phyloP scores from a whole-genome alignment of 192 early-diverging fungal species.

The Coemansia sp. region DNA sequence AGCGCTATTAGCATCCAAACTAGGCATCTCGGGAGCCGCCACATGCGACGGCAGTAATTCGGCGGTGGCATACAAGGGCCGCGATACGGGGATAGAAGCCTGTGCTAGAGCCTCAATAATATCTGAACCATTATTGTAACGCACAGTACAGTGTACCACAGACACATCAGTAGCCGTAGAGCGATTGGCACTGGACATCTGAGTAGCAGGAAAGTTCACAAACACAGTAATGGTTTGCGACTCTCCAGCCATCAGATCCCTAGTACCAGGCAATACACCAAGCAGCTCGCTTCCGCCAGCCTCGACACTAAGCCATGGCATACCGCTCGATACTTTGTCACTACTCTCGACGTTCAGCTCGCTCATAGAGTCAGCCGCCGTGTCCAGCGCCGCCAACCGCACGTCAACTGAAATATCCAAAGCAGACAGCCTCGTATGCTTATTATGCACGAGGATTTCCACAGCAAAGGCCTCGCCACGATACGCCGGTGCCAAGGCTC shows the following conservation, averaged over 20 bases:
- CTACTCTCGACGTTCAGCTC: constrained; percentile 3
- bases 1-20: neutral
- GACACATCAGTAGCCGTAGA: neutral
- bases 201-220: constrained; percentile 22
- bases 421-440: constrained; percentile 10
- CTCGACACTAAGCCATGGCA: constrained; percentile 4
- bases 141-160: neutral
- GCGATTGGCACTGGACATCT: constrained; percentile 9
- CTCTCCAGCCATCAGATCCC: constrained; percentile 10
- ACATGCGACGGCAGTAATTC: constrained; percentile 21
- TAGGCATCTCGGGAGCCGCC: constrained; percentile 7
- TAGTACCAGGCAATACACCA: neutral
- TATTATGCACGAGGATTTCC: constrained; percentile 22
- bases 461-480: constrained; percentile 44
- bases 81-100: constrained; percentile 24
- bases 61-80: constrained; percentile 21
- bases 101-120: neutral
- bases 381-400: constrained; percentile 4
- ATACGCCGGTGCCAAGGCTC: constrained; percentile 26
- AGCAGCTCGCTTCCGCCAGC: neutral
- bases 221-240: constrained; percentile 16
- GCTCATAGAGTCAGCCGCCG: constrained; percentile 3
- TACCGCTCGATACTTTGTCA: neutral
- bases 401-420: constrained; percentile 9
- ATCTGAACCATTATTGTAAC: neutral